Conservation (phyloP, 805 yeast species). For the Metschnikowia santaceciliae region DNA sequence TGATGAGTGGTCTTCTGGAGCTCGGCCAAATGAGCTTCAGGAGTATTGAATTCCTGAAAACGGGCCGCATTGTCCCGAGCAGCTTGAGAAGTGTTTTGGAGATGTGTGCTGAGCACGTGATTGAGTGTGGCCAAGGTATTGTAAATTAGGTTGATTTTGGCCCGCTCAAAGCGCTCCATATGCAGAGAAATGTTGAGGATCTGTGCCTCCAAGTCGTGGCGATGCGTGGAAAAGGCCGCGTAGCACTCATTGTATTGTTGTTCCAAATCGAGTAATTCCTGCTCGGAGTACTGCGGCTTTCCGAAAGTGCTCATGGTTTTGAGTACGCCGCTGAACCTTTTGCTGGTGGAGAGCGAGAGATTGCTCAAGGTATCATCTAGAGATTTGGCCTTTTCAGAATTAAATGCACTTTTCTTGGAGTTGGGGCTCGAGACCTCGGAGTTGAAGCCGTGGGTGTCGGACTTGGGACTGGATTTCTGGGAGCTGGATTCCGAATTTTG, state of each 20-base stretch:
- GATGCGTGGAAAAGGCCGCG: conserved; percentile 28
- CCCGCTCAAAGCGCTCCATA: conserved; percentile 33
- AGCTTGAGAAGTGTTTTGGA: neutral
- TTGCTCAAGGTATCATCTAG: conserved; percentile 17
- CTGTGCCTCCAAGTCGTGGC: conserved; percentile 29
- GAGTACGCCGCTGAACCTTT: conserved; percentile 30
- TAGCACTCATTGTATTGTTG: conserved; percentile 32
- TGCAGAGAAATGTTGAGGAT: conserved; percentile 19
- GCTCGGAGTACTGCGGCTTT: conserved; percentile 28
- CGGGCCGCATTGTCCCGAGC: neutral
- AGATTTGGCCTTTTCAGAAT: neutral
- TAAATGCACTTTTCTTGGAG: too few relatives aligned
- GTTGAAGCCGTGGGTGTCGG: too few relatives aligned
- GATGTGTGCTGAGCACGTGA: conserved; percentile 24
- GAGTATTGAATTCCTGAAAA: neutral
- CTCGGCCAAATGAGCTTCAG: conserved; percentile 5
- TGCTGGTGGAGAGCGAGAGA: conserved; percentile 26
- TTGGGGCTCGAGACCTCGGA: too few relatives aligned
- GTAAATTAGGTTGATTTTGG: conserved; percentile 32
- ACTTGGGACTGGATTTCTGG: too few relatives aligned
- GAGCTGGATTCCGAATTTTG: too few relatives aligned
- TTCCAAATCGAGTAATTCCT: conserved; percentile 25
- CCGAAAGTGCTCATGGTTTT: conserved; percentile 29
- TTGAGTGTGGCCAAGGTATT: conserved; percentile 30
- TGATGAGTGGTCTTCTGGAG: conserved; percentile 20